These are phyloP conservation scores for Blastocystis sp. DNA, from an alignment of 352 stramenopile species.

Conservation along the genomic window DNA sequence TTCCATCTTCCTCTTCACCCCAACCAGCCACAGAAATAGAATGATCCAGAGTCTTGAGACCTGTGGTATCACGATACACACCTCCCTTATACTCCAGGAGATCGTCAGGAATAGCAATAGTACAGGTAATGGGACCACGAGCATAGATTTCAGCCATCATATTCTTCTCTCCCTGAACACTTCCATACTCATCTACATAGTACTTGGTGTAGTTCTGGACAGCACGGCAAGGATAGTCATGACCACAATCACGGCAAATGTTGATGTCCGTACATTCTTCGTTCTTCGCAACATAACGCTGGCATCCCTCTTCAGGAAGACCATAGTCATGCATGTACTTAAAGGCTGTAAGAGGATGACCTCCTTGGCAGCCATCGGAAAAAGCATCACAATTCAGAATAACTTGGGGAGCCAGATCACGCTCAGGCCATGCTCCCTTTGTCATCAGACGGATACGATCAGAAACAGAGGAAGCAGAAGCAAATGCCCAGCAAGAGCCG, in stretches of 20 bases:
- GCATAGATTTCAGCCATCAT: slow-evolving; percentile 94
- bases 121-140: slow-evolving; percentile 87
- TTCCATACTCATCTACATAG: slow-evolving; percentile 89
- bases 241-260: slow-evolving; percentile 85
- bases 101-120: slow-evolving; percentile 71
- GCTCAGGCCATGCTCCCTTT: slow-evolving; percentile 72
- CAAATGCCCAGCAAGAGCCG: slow-evolving; percentile 82
- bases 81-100: slow-evolving; percentile 86
- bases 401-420: slow-evolving; percentile 80
- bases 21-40: slow-evolving; percentile 92
- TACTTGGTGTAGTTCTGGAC: slow-evolving; percentile 89
- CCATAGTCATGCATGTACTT: slow-evolving; percentile 85
- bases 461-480: slow-evolving; percentile 69
- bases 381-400: slow-evolving; percentile 80
- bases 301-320: slow-evolving; percentile 90
- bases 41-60: slow-evolving; percentile 79
- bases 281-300: slow-evolving; percentile 85
- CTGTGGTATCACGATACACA: slow-evolving; percentile 85
- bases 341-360: slow-evolving; percentile 85
- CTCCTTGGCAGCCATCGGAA: slow-evolving; percentile 85
- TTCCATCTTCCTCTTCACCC: slow-evolving; percentile 79
- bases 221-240: slow-evolving; percentile 75
- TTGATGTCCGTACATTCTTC: slow-evolving; percentile 82
- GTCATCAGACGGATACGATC: slow-evolving; percentile 72
- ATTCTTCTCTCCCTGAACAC: slow-evolving; percentile 81